These are phyloP conservation scores for Cryptococcus sp. DNA, from an alignment of 1,284 basidiomycete species.

Conservation along the genomic window DNA sequence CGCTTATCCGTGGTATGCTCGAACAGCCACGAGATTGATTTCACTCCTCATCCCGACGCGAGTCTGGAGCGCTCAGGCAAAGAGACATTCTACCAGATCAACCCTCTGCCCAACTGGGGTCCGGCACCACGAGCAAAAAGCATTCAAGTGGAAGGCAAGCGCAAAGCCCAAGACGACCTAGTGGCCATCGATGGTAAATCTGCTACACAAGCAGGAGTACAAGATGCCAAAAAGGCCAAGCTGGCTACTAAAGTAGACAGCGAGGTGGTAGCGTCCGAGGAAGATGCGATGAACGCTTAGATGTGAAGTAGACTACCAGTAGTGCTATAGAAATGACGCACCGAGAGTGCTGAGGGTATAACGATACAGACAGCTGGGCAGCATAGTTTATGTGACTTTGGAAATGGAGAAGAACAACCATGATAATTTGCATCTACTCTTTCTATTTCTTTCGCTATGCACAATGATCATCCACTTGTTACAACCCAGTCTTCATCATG, in stretches of 20 bases:
- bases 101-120: slow-evolving; percentile 90
- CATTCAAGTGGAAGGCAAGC: slow-evolving; percentile 16
- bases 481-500: background rate
- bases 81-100: slow-evolving; percentile 86
- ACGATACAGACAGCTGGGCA: too few relatives aligned
- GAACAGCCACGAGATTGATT: slow-evolving; percentile 69
- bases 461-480: background rate
- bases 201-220: slow-evolving; percentile 9
- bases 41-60: slow-evolving; percentile 68
- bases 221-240: slow-evolving; percentile 7
- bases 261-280: slow-evolving; percentile 11
- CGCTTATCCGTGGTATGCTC: too few relatives aligned
- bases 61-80: slow-evolving; percentile 58
- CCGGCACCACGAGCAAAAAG: slow-evolving; percentile 57
- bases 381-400: too few relatives aligned
- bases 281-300: slow-evolving; percentile 20
- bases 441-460: too few relatives aligned
- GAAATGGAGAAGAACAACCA: too few relatives aligned
- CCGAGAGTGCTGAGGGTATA: too few relatives aligned
- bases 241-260: background rate
- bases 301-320: background rate
- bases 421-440: too few relatives aligned
- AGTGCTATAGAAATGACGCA: too few relatives aligned
- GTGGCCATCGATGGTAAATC: background rate
- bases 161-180: background rate